phyloP scores from a whole-genome alignment of 306 rosid species.

The Cicer judaicum region DNA sequence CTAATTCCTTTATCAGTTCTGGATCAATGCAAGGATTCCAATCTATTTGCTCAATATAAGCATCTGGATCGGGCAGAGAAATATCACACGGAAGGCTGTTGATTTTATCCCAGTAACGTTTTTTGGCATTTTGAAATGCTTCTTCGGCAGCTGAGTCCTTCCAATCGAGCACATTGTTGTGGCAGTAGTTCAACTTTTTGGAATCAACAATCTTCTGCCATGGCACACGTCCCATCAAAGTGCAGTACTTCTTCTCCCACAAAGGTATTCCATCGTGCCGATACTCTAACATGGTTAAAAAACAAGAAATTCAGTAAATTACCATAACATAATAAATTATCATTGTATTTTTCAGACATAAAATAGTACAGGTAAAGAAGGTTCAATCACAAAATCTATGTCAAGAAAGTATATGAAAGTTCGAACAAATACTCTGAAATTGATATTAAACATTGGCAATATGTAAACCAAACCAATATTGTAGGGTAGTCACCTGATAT shows the following conservation, averaged over 20 bases:
- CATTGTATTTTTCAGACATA: slow-evolving; percentile 13
- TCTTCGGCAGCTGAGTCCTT: slow-evolving; percentile 77
- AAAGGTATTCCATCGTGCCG: slow-evolving; percentile 74
- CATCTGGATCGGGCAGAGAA: slow-evolving; percentile 61
- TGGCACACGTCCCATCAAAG: slow-evolving; percentile 62
- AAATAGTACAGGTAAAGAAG: slow-evolving; percentile 23
- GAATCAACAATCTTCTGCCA: slow-evolving; percentile 81
- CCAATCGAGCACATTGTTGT: slow-evolving; percentile 65
- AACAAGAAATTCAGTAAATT: background rate
- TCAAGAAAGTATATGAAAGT: slow-evolving; percentile 7
- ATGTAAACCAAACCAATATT: slow-evolving; percentile 25
- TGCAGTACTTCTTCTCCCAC: slow-evolving; percentile 89
- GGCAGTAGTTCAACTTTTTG: slow-evolving; percentile 54
- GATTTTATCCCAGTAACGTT: slow-evolving; percentile 64
- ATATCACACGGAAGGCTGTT: slow-evolving; percentile 55
- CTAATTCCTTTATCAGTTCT: slow-evolving; percentile 70
- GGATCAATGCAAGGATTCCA: slow-evolving; percentile 73
- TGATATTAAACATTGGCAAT: background rate
- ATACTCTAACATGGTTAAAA: slow-evolving; percentile 51
- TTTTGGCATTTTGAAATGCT: slow-evolving; percentile 78
- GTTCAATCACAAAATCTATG: slow-evolving; percentile 7
- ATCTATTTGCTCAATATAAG: slow-evolving; percentile 66
- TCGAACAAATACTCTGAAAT: background rate
- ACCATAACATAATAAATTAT: slow-evolving; percentile 11
- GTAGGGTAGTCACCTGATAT: slow-evolving; percentile 10